Evolutionary conservation across 2,329 filamentous ascomycete species (phyloP).

Genomic region (Hypoxylon sp.): DNA sequence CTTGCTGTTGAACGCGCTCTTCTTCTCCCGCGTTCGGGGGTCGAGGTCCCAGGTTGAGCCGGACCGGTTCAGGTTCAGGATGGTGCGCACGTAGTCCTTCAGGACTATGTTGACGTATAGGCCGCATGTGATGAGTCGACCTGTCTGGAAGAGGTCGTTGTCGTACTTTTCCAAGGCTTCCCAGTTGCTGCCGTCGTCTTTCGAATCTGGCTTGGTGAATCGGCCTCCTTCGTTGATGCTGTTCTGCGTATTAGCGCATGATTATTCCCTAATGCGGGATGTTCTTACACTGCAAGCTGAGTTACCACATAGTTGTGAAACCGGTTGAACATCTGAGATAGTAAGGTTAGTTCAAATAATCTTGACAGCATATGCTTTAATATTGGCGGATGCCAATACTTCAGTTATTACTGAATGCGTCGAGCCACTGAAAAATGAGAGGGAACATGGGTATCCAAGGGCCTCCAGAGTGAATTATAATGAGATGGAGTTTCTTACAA

Average conservation of each 20-base stretch:
- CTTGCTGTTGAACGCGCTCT: constrained; percentile 38
- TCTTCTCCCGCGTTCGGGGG: constrained; percentile 40
- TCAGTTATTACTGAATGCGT: too few species aligned
- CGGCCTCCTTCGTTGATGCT: constrained; percentile 81
- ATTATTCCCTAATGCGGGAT: too few species aligned
- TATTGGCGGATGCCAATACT: too few species aligned
- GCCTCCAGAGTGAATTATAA: too few species aligned
- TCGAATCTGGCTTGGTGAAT: constrained; percentile 68
- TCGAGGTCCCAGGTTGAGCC: constrained; percentile 45
- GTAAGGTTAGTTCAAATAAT: neutral
- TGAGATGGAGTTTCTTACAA: constrained; percentile 48
- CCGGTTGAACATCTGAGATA: constrained; percentile 71
- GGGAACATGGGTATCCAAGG: too few species aligned
- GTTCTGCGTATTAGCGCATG: too few species aligned
- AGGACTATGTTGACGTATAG: constrained; percentile 62
- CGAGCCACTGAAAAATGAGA: too few species aligned
- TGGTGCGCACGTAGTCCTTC: constrained; percentile 51
- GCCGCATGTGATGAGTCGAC: constrained; percentile 59
- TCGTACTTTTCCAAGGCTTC: constrained; percentile 45
- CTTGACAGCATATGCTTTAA: constrained; percentile 16
- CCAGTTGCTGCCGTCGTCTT: constrained; percentile 5
- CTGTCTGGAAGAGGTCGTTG: constrained; percentile 52
- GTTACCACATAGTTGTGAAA: constrained; percentile 88
- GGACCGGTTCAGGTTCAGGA: constrained; percentile 59
- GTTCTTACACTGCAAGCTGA: constrained; percentile 66